Evolutionary conservation across 805 yeast genomes (phyloP), one percentile per base, ranked within the genome.

Genomic region (Pichia phayaonensis): DNA sequence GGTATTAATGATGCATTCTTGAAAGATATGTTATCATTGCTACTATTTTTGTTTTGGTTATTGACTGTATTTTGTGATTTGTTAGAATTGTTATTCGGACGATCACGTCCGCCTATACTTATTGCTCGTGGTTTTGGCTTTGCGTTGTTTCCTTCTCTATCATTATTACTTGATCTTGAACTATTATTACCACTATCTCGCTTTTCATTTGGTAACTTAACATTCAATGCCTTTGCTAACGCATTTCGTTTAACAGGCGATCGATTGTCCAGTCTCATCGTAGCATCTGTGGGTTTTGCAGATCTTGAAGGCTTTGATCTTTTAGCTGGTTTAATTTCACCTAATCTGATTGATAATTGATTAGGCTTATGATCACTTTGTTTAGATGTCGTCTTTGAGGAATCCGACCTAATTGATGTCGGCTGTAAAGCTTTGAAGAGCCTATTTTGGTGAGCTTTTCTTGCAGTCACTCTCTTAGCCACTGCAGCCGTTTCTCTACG

Each of bases 1-100:
- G 54, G 56, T 10, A 59, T 54, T 7, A 46, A 40, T 1, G 64
- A 50, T 0, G 60, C 56, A 42, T 63, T 56, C 49, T 59, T 63
- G 42, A 68, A 56, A 15, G 40, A 57, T 23, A 59, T 15, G 18
- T 18, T 23, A 13, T 39, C 21, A 6, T 11, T 16, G 16, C 13
- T 21, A 42, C 34, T 44, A 43, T 29, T 45, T n/a, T 4, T 12
- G 10, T 24, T 24, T 10, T 24, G 22, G 20, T 2, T 20, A 39
- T 39, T 39, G 22, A 39, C 20, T 34, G 8, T 31, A 11, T 31
- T 31, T 31, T 7, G 29, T n/a, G n/a, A n/a, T n/a, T n/a, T n/a
- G n/a, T n/a, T n/a, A n/a, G n/a, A n/a, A n/a, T n/a, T n/a, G n/a
- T n/a, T n/a, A n/a, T n/a, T n/a, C n/a, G 15, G 20, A 34, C 38